These are phyloP conservation scores for Cyclanthera cordifolia DNA, from an alignment of 306 rosid species.

Conservation along the genomic window DNA sequence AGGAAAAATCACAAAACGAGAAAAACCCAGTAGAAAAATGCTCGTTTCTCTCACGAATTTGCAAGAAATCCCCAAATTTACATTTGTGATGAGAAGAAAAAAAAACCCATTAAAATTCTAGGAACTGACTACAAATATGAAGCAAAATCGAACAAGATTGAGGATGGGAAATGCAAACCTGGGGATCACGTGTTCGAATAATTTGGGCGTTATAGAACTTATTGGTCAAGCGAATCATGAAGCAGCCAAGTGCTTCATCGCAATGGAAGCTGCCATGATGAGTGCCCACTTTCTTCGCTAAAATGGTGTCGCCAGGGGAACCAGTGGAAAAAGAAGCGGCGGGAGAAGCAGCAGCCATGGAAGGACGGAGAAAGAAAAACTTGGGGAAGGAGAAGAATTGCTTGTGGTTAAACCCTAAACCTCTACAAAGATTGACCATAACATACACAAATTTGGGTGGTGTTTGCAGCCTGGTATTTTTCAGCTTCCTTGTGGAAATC, in stretches of 20 bases:
- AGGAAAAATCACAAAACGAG: background rate
- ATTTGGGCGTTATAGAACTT: constrained; percentile 63
- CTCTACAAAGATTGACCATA: constrained; percentile 21
- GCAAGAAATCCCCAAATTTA: background rate
- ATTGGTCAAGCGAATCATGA: constrained; percentile 86
- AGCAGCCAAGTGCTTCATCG: constrained; percentile 98
- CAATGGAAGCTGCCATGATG: constrained; percentile 97
- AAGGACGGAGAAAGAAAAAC: constrained; percentile 9
- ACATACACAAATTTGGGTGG: too few relatives aligned
- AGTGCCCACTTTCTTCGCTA: constrained; percentile 74
- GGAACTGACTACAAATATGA: background rate
- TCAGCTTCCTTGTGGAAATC: background rate
- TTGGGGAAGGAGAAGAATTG: constrained; percentile 11
- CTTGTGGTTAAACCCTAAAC: constrained; percentile 18
- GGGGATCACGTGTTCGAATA: constrained; percentile 71
- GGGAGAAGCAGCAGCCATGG: constrained; percentile 23
- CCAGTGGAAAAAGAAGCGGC: constrained; percentile 20
- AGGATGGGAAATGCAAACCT: constrained; percentile 28
- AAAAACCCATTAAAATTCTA: background rate
- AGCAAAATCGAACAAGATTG: background rate
- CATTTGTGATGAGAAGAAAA: background rate
- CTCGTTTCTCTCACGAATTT: background rate
- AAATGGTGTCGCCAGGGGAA: constrained; percentile 22
- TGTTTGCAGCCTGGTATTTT: background rate
- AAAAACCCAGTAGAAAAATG: background rate